Conservation (phyloP, 306 rosid species). For the Luffa acutangula region DNA sequence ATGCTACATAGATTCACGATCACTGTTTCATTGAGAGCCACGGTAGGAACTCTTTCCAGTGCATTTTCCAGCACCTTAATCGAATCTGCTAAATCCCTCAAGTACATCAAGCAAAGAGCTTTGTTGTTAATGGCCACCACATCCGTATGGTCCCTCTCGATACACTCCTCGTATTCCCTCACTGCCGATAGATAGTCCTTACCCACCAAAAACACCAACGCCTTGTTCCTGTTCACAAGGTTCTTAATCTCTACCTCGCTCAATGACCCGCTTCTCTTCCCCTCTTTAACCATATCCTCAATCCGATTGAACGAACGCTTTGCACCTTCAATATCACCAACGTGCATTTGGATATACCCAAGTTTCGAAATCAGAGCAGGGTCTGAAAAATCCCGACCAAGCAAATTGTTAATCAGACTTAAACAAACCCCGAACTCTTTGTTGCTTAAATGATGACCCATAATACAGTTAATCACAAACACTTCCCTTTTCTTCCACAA, state of each 20-base stretch:
- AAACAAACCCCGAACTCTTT: conserved; percentile 62
- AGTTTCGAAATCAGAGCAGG: conserved; percentile 62
- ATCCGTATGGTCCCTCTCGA: conserved; percentile 63
- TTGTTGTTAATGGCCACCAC: conserved; percentile 70
- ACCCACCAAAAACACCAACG: conserved; percentile 68
- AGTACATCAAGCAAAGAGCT: conserved; percentile 86
- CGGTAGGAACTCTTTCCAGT: conserved; percentile 81
- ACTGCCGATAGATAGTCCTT: conserved; percentile 91
- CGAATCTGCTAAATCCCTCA: conserved; percentile 87
- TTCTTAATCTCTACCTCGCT: conserved; percentile 45
- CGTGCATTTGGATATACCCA: conserved; percentile 74
- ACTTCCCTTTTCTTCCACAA: conserved; percentile 60
- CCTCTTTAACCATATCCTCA: conserved; percentile 39
- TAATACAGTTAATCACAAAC: conserved; percentile 54
- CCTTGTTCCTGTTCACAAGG: conserved; percentile 68
- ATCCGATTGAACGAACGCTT: conserved; percentile 49
- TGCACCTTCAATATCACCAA: conserved; percentile 81
- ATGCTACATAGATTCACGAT: conserved; percentile 88
- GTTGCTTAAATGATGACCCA: conserved; percentile 60
- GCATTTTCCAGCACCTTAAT: conserved; percentile 79
- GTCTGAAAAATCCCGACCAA: conserved; percentile 29
- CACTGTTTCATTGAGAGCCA: conserved; percentile 73
- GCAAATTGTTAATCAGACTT: conserved; percentile 39
- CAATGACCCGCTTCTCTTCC: conserved; percentile 29
- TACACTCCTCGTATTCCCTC: conserved; percentile 83